Conservation (phyloP, 108 stramenopile genomes). For the Stephanodiscus triporus region DNA sequence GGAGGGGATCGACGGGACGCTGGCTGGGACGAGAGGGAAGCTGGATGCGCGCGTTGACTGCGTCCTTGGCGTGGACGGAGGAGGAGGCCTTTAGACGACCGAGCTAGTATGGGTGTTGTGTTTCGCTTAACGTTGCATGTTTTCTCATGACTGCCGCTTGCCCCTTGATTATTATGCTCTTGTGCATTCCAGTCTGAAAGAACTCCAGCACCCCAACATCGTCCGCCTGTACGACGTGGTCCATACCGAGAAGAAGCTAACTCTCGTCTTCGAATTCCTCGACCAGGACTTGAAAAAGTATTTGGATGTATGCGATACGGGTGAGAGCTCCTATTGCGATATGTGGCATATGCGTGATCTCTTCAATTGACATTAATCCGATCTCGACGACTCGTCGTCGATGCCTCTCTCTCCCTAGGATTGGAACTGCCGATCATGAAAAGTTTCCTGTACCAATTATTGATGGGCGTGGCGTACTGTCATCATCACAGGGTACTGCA, state of each 20-base stretch:
- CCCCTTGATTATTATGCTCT: neutral
- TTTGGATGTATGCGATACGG: constrained; percentile 91
- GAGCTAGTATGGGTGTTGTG: neutral
- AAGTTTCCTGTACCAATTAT: constrained; percentile 95
- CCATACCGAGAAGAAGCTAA: constrained; percentile 95
- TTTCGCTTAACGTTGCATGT: neutral
- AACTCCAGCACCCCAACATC: constrained; percentile 95
- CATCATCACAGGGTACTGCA: constrained; percentile 97
- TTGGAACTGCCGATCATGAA: constrained; percentile 91
- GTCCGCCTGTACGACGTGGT: constrained; percentile 98
- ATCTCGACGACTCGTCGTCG: too few species aligned
- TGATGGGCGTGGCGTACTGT: constrained; percentile 98
- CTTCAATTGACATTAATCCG: too few species aligned
- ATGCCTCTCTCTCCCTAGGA: constrained; percentile 35
- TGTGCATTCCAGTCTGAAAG: constrained; percentile 65
- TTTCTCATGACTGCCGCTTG: neutral
- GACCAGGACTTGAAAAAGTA: constrained; percentile 99
- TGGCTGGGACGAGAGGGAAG: too few species aligned
- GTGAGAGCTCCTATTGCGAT: too few species aligned
- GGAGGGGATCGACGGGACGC: too few species aligned
- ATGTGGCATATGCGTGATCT: too few species aligned
- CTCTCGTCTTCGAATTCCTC: constrained; percentile 99
- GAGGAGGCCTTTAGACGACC: too few species aligned
- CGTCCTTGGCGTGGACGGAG: too few species aligned
- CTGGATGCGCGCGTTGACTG: too few species aligned